phyloP scores from a whole-genome alignment of 495 filamentous ascomycete genomes.

The Terfezia claveryi region DNA sequence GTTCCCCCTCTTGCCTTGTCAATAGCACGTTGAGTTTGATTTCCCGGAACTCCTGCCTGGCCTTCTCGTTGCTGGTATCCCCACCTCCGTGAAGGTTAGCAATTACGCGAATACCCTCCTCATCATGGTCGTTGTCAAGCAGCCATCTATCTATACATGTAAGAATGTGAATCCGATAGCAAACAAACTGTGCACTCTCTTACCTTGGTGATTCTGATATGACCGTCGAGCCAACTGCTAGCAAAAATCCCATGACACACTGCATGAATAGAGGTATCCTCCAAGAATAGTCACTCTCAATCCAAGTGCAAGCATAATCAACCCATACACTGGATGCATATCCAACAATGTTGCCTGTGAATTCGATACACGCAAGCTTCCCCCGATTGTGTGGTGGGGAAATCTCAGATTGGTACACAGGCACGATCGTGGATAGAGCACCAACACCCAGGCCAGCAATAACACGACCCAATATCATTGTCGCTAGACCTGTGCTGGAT shows the following conservation, averaged over 20 bases:
- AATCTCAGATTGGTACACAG: conserved; percentile 95
- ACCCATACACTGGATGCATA: conserved; percentile 97
- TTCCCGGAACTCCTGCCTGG: conserved; percentile 83
- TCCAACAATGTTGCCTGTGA: conserved; percentile 86
- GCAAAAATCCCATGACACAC: conserved; percentile 72
- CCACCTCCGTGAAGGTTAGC: conserved; percentile 92
- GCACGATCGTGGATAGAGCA: conserved; percentile 86
- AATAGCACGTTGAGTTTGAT: conserved; percentile 96
- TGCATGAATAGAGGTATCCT: conserved; percentile 79
- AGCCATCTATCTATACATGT: conserved; percentile 67
- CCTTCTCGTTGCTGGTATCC: conserved; percentile 77
- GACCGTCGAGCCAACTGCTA: conserved; percentile 65
- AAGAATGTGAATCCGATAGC: background rate
- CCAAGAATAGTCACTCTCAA: conserved; percentile 70
- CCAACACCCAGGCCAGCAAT: conserved; percentile 87
- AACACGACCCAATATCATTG: conserved; percentile 39
- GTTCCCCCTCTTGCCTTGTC: conserved; percentile 80
- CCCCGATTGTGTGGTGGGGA: conserved; percentile 90
- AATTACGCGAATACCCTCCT: conserved; percentile 94
- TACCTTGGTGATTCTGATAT: conserved; percentile 94
- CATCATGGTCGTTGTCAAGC: conserved; percentile 90
- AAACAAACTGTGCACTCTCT: conserved; percentile 6
- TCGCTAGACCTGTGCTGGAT: conserved; percentile 48
- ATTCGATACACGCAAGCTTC: conserved; percentile 91
- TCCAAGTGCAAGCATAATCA: conserved; percentile 89